Evolutionary conservation across 2,329 filamentous ascomycete species (phyloP), one percentile per base, ranked within the genome.

Genomic region (Xylariales sp.): DNA sequence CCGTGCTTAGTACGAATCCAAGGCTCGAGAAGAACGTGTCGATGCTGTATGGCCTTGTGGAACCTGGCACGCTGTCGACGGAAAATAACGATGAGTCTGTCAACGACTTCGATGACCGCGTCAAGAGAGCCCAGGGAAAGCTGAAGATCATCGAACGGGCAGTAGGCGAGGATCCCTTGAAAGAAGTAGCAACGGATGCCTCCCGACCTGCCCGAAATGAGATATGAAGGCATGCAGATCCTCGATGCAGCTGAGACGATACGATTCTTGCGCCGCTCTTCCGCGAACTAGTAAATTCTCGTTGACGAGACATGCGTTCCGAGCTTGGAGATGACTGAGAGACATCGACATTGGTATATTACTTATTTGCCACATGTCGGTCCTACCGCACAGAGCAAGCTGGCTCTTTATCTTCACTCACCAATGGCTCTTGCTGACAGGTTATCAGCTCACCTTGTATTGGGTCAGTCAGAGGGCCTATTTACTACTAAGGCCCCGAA

Each of bases 41-140:
- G 21, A 76, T 80, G 6, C 69, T 97, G 8, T 82, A 88, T 44
- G 82, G 84, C 17, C 70, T 96, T 12, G 81, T 88, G 4, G 88
- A 95, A 57, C 82, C 83, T 0, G 80, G 81, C 5, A 91, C 81
- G 1, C 63, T 96, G 29, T 81, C 82, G 13, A 90, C 82, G 15
- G 74, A 83, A 42, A 98, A 98, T 56, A 84, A 78, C 5, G 91
- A 97, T 56, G 88, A 95, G 32, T 83, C 84, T 1, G 89, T 98
- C 16, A 84, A 85, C 35, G 90, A 96, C 53, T 90, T 95, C 54
- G 93, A 98, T 53, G 18, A 96, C 57, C 74, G 90, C 11, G 57
- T 95, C 27, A 93, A 90, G 63, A 78, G 87, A 46, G 91, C 89
- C 4, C 77, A 81, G 49, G 85, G 85, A 4, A 96, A 95, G 59